These are phyloP conservation scores for Candida coleopterorum DNA, from an alignment of 805 yeast genomes.

Conservation along the genomic window DNA sequence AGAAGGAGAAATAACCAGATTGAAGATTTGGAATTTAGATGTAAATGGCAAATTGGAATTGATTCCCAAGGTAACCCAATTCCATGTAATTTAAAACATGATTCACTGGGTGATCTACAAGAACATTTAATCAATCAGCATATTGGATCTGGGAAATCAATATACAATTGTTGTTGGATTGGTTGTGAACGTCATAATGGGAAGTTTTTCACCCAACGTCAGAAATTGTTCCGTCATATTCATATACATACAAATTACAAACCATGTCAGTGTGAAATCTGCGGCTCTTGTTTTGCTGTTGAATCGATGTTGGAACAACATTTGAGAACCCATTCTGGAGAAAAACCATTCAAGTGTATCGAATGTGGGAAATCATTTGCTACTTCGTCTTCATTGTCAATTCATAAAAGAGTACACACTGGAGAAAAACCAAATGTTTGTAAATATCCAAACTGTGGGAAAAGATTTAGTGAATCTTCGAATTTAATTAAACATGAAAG, in stretches of 20 bases:
- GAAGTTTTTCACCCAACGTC: slow-evolving; percentile 71
- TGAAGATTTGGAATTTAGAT: slow-evolving; percentile 34
- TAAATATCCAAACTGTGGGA: slow-evolving; percentile 74
- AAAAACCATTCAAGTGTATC: slow-evolving; percentile 74
- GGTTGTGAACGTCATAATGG: slow-evolving; percentile 62
- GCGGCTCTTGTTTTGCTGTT: slow-evolving; percentile 71
- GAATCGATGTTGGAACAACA: slow-evolving; percentile 79
- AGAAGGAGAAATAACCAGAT: slow-evolving; percentile 5
- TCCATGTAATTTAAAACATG: slow-evolving; percentile 49
- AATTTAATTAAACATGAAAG: slow-evolving; percentile 85
- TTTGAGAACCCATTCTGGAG: slow-evolving; percentile 81
- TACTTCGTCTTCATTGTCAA: slow-evolving; percentile 74
- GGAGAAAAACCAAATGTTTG: slow-evolving; percentile 87
- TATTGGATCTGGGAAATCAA: slow-evolving; percentile 66
- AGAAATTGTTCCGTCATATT: slow-evolving; percentile 79
- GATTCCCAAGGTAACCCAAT: slow-evolving; percentile 25
- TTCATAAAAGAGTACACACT: slow-evolving; percentile 82
- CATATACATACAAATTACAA: slow-evolving; percentile 83
- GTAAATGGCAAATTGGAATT: slow-evolving; percentile 38
- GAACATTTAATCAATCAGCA: slow-evolving; percentile 67
- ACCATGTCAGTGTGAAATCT: slow-evolving; percentile 69
- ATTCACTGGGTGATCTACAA: slow-evolving; percentile 57
- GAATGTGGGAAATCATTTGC: slow-evolving; percentile 76
- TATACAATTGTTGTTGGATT: slow-evolving; percentile 72
- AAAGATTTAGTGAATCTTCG: slow-evolving; percentile 82